phyloP scores from a whole-genome alignment of 225 moss, liverwort and hornwort species.

The Marchantia paleacea region DNA sequence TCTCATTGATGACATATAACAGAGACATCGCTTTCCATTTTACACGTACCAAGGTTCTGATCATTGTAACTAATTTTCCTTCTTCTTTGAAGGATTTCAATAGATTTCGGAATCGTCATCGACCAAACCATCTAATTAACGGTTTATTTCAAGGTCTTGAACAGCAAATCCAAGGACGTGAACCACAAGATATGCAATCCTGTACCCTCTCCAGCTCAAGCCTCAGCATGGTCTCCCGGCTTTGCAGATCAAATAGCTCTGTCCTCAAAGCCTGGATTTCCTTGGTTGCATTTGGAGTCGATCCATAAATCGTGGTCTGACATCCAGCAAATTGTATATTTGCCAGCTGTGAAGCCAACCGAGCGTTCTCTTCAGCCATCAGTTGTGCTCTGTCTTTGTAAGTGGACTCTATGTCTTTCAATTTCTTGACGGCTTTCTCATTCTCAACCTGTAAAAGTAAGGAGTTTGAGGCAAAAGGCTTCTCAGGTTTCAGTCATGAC shows the following conservation, averaged over 20 bases:
- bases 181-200: neutral
- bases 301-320: conserved; percentile 27
- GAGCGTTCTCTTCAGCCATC: conserved; percentile 57
- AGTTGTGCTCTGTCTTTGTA: conserved; percentile 54
- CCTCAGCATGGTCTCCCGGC: conserved; percentile 47
- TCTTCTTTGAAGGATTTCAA: neutral
- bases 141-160: neutral
- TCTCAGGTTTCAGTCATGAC: neutral
- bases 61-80: neutral
- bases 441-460: conserved; percentile 56
- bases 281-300: conserved; percentile 31
- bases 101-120: neutral
- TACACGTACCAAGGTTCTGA: neutral
- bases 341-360: conserved; percentile 53
- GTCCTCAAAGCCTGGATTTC: conserved; percentile 40
- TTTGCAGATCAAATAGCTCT: conserved; percentile 44
- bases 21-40: neutral
- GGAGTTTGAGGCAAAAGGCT: neutral
- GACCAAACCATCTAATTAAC: neutral
- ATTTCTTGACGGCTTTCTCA: conserved; percentile 63
- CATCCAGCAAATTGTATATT: conserved; percentile 38
- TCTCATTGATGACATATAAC: neutral
- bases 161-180: neutral
- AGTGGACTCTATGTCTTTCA: conserved; percentile 60
- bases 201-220: conserved; percentile 47